These are phyloP conservation scores for Leishmania aethiopica DNA, from an alignment of 208 protist genomes.

Conservation along the genomic window DNA sequence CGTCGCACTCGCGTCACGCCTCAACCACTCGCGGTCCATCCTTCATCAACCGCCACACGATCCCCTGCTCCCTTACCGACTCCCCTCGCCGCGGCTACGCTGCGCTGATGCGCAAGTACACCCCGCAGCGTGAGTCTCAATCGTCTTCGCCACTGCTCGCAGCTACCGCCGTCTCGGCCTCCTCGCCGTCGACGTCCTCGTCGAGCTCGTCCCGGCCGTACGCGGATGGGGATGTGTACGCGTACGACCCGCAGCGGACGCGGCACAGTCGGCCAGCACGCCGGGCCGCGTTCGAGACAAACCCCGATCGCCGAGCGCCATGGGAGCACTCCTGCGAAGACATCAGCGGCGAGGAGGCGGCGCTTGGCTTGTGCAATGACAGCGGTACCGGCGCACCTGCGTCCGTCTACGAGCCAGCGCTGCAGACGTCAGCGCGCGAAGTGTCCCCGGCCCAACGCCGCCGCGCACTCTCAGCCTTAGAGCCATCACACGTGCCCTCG, in stretches of 20 bases:
- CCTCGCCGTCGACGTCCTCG: not conserved
- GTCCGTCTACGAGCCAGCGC: not conserved
- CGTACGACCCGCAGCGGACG: conserved; percentile 14
- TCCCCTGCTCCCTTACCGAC: conserved; percentile 31
- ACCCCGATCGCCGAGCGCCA: not conserved
- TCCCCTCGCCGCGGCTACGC: conserved; percentile 22
- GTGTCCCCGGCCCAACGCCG: not conserved
- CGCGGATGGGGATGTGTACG: conserved; percentile 26
- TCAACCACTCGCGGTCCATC: not conserved
- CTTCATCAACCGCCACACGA: conserved; percentile 27
- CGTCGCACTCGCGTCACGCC: not conserved
- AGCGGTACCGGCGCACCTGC: not conserved
- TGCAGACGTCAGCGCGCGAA: conserved; percentile 10
- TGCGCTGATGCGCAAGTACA: conserved; percentile 25
- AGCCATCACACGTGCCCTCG: not conserved
- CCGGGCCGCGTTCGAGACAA: not conserved
- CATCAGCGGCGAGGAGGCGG: not conserved
- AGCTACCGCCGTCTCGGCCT: not conserved
- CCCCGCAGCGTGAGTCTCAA: not conserved
- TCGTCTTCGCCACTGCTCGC: not conserved
- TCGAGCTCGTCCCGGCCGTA: conserved; percentile 20
- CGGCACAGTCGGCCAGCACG: conserved; percentile 3
- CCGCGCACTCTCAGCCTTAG: not conserved
- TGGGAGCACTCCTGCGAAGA: not conserved
- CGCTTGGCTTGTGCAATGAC: too few species aligned